phyloP scores from a whole-genome alignment of 176 grass and related monocot genomes.

The Areca catechu region DNA sequence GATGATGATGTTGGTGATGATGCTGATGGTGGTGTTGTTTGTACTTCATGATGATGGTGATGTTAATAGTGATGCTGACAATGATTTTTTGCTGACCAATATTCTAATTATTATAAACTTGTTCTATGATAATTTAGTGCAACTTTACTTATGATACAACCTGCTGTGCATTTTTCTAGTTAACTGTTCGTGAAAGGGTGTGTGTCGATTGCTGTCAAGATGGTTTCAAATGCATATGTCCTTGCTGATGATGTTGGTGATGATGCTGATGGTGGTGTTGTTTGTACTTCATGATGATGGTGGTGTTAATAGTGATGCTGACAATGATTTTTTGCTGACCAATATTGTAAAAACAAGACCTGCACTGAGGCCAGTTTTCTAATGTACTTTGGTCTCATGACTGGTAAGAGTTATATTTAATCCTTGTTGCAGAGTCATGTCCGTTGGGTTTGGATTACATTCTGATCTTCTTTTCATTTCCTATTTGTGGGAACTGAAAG shows the following conservation, averaged over 20 bases:
- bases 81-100: too few relatives aligned
- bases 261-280: constrained; percentile 54
- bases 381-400: too few relatives aligned
- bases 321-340: constrained; percentile 6
- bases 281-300: constrained; percentile 30
- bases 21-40: constrained; percentile 48
- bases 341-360: too few relatives aligned
- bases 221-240: constrained; percentile 23
- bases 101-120: constrained; percentile 4
- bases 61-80: constrained; percentile 29
- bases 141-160: constrained; percentile 10
- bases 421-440: too few relatives aligned
- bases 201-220: constrained; percentile 6
- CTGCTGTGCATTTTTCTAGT: constrained; percentile 23
- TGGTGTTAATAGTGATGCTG: constrained; percentile 27
- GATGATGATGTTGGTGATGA: constrained; percentile 49
- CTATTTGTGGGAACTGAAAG: too few relatives aligned
- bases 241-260: constrained; percentile 37
- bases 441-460: too few relatives aligned
- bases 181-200: constrained; percentile 17
- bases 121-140: background rate
- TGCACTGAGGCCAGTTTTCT: too few relatives aligned
- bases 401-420: too few relatives aligned
- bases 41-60: constrained; percentile 28
- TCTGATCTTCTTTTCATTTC: too few relatives aligned